Base-by-base conservation (phyloP, 2,329 filamentous ascomycete species). In the Harringtonia lauricola region DNA sequence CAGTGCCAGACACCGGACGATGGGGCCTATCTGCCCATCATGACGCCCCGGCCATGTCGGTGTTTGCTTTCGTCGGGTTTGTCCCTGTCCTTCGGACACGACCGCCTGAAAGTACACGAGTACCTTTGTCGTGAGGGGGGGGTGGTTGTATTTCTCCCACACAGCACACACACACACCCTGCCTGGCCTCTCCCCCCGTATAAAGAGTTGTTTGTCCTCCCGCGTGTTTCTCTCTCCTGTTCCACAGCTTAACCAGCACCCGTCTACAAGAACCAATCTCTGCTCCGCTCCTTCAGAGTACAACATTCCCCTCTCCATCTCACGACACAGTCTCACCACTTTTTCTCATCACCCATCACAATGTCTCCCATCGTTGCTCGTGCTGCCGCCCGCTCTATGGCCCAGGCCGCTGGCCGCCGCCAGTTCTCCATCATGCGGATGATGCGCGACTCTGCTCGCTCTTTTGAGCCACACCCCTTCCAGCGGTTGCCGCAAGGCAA, bases 381-480 rank as follows among this genome's bases (percentile, higher is more conserved):
- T 43, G 57, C 52, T 47, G 59, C 56, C 47, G 41, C 39, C 37
- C 33, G 43, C 15, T 43, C 45, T 37, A 24, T 34, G 18, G 17
- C 19, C 41, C 24, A 24, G 15, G 12, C 15, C 29, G 46, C 51
- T 39, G 48, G 52, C 49, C 55, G 52, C 24, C 55, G 59, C 43
- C 52, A 59, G n/a, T 63, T 64, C 56, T 62, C 61, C 44, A 51
- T 63, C 45, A 54, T 63, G 49, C 52, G 53, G 41, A 55, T 53
- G 36, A 55, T 65, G 49, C 60, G 61, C 49, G 52, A 52, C 47
- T 56, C 61, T 41, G 59, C 58, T 39, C 59, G 61, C 40, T 54
- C 55, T 28, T 62, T 64, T 42, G 62, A 64, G 60, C 50, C 59
- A 17, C 60, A 64, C 45, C 59, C 59, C 43, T 64, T 61, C 54